phyloP scores from a whole-genome alignment of 1,284 basidiomycete species.

The Ceratobasidium sp. region DNA sequence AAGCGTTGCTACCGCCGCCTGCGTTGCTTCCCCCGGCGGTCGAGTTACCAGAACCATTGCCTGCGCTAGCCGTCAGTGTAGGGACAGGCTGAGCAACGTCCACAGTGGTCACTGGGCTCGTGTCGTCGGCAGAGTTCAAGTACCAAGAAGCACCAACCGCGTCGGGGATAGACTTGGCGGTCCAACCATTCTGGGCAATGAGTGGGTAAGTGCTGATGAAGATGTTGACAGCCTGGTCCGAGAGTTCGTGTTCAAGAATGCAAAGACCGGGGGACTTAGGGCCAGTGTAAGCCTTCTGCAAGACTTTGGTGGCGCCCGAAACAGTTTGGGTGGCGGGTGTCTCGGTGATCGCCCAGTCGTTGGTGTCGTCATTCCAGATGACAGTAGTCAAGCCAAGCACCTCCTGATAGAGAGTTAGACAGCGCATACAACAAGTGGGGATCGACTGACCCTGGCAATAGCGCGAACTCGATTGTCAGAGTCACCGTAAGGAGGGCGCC shows the following conservation, averaged over 20 bases:
- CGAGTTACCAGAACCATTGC: not conserved
- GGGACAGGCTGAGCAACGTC: conserved; percentile 16
- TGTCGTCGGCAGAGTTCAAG: conserved; percentile 43
- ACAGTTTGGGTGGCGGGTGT: conserved; percentile 36
- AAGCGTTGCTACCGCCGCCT: not conserved
- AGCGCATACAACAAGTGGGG: not conserved
- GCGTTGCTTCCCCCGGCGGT: not conserved
- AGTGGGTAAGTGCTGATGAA: conserved; percentile 50
- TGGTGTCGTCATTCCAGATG: conserved; percentile 47
- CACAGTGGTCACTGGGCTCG: conserved; percentile 24
- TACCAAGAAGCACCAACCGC: conserved; percentile 42
- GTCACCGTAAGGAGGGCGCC: conserved; percentile 46
- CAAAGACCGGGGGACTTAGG: conserved; percentile 47
- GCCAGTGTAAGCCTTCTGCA: conserved; percentile 36
- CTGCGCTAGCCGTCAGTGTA: not conserved
- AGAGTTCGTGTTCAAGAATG: conserved; percentile 55
- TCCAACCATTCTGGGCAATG: conserved; percentile 49
- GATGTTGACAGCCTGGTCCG: conserved; percentile 47
- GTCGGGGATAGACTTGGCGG: conserved; percentile 44
- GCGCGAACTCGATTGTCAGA: conserved; percentile 46
- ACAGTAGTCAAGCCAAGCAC: conserved; percentile 45
- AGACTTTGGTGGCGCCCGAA: conserved; percentile 25
- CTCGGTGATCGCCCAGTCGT: conserved; percentile 41
- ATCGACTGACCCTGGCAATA: conserved; percentile 40
- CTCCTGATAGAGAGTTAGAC: not conserved